Base-by-base conservation (phyloP, 2,329 filamentous ascomycete species). In the Metarhizium brunneum region DNA sequence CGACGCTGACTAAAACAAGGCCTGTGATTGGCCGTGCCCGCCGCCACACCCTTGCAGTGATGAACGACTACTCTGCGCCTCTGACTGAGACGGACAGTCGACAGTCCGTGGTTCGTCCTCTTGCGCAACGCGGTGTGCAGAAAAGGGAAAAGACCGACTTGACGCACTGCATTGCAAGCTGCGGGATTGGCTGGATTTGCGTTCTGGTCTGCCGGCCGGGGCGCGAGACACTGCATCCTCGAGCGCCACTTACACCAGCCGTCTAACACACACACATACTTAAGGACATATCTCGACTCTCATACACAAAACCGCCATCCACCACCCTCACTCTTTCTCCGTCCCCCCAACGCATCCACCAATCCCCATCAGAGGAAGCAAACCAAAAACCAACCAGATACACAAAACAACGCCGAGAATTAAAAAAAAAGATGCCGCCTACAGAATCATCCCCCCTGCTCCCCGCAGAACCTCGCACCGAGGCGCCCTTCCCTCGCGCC, bases 361-460 rank as follows among this genome's bases (percentile, higher is more conserved):
- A 5, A 11, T 2, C 38, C 2, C 38, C 14, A 5, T 40, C 38
- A 4, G 25, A 25, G 25, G 25, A 25, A 25, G 25, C 25, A 25
- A 25, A 25, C 38, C 10, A 45, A 1, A 14, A 6, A 10, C 40
- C 40, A 43, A 6, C 6, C 2, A 43, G 40, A 43, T 6, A 18
- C 40, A 18, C 11, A 43, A 6, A 18, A 18, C 11, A 14, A 18
- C 11, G 2, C 6, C 40, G 2, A n/a, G 11, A 30, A 53, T 18
- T 18, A 51, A 30, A 40, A 49, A 49, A 14, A 42, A 16, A 18
- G 4, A 48, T 48, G 45, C 20, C 45, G 51, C 49, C 61, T 25
- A 62, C 65, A n/a, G 69, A 71, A 62, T 59, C 65, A 36, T 65
- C 68, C 8, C 69, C 68, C 29, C 66, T 71, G 1, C 63, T 71